phyloP scores from a whole-genome alignment of 768 basidiomycete genomes.

The Russula virescens region DNA sequence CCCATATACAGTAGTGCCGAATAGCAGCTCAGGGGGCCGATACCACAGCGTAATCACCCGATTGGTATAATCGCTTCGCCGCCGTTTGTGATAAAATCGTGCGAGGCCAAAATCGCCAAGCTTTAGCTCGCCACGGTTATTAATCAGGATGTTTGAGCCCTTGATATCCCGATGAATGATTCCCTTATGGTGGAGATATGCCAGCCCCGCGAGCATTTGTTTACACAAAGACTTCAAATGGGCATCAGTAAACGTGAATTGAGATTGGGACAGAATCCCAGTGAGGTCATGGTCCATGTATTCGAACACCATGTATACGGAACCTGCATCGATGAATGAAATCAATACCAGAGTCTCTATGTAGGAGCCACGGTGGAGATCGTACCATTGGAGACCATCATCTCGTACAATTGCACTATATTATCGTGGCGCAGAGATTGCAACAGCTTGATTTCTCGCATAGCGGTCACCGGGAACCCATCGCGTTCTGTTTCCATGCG shows the following conservation, averaged over 20 bases:
- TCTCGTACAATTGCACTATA: slow-evolving; percentile 85
- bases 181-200: slow-evolving; percentile 91
- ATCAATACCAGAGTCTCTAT: slow-evolving; percentile 14
- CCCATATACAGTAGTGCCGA: slow-evolving; percentile 94
- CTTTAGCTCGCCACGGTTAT: slow-evolving; percentile 88
- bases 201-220: slow-evolving; percentile 93
- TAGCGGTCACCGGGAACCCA: slow-evolving; percentile 97
- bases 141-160: slow-evolving; percentile 95
- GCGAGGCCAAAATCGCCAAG: slow-evolving; percentile 97
- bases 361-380: not conserved
- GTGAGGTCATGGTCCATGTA: slow-evolving; percentile 99
- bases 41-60: slow-evolving; percentile 99
- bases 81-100: slow-evolving; percentile 88
- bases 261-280: slow-evolving; percentile 86
- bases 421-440: slow-evolving; percentile 89
- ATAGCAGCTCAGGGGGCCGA: slow-evolving; percentile 88
- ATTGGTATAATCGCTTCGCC: slow-evolving; percentile 95
- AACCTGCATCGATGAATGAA: slow-evolving; percentile 45
- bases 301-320: slow-evolving; percentile 98
- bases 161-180: slow-evolving; percentile 99
- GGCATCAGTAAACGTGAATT: slow-evolving; percentile 76
- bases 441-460: slow-evolving; percentile 96
- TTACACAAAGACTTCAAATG: slow-evolving; percentile 93
- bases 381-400: slow-evolving; percentile 97
- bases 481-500: slow-evolving; percentile 97